Percentiles rank a stretch among this genome's conserved stretches.
Evolutionary conservation across 345 rosid genomes (phyloP).

Genomic region (Raphanus sativus): DNA sequence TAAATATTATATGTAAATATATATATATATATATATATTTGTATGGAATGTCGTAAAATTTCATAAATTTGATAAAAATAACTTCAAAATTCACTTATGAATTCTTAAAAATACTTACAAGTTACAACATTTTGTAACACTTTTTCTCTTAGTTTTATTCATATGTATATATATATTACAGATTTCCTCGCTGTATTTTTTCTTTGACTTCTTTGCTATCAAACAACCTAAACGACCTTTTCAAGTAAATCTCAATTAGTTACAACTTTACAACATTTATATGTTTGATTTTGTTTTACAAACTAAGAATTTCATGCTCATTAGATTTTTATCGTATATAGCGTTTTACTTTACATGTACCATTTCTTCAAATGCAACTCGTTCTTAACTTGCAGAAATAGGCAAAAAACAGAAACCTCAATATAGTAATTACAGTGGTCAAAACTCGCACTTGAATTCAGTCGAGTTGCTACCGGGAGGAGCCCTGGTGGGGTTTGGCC

Average conservation of each 20-base stretch:
- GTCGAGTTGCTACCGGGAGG: too few species aligned
- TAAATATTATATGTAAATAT: too few species aligned
- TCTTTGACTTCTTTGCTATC: background rate
- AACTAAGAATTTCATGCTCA: background rate
- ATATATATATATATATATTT: too few species aligned
- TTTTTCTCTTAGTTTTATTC: background rate
- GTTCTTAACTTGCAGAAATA: background rate
- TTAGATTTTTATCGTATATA: background rate
- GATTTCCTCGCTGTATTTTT: too few species aligned
- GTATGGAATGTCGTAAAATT: too few species aligned
- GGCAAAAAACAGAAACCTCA: background rate
- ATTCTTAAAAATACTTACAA: background rate
- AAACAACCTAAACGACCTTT: too few species aligned
- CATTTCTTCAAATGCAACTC: background rate
- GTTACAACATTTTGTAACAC: background rate
- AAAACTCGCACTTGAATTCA: background rate
- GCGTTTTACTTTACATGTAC: background rate
- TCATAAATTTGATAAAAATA: too few species aligned
- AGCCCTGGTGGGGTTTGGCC: too few species aligned
- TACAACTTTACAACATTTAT: too few species aligned
- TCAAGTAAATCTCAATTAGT: too few species aligned
- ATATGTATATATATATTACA: too few species aligned
- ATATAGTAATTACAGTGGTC: background rate
- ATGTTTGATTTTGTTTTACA: background rate
- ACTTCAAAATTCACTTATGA: background rate